These are phyloP conservation scores for Lepidium campestre DNA, from an alignment of 441 rosid genomes.

Conservation along the genomic window DNA sequence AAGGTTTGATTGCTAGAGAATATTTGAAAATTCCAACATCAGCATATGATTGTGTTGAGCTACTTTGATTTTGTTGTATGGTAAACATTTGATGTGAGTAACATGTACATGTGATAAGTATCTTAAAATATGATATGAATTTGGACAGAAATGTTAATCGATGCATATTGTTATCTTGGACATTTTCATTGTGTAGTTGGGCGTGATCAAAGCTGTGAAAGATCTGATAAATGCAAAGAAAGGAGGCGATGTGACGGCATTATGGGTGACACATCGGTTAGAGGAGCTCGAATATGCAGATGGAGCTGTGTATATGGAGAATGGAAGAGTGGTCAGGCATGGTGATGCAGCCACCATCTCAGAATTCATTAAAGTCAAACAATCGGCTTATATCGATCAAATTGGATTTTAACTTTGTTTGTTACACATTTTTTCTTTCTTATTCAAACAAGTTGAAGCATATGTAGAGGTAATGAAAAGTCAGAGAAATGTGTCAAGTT, in stretches of 20 bases:
- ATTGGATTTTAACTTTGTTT: slow-evolving; percentile 35
- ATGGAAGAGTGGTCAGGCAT: slow-evolving; percentile 60
- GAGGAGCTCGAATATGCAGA: slow-evolving; percentile 88
- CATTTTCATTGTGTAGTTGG: slow-evolving; percentile 42
- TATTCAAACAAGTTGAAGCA: not conserved
- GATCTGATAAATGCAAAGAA: slow-evolving; percentile 36
- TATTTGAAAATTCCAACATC: no score
- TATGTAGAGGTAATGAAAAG: not conserved
- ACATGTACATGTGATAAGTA: not conserved
- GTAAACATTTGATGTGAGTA: not conserved
- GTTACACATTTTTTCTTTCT: not conserved
- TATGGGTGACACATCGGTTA: slow-evolving; percentile 93
- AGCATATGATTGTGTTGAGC: not conserved
- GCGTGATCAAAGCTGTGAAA: slow-evolving; percentile 85
- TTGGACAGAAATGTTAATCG: not conserved
- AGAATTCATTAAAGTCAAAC: slow-evolving; percentile 52
- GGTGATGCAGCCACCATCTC: slow-evolving; percentile 57
- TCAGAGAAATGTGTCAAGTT: not conserved
- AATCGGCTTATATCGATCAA: slow-evolving; percentile 44
- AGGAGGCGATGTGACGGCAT: slow-evolving; percentile 65
- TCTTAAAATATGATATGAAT: not conserved
- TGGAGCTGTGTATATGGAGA: slow-evolving; percentile 85
- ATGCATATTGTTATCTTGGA: not conserved
- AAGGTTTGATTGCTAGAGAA: no score
- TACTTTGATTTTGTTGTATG: not conserved